A percentile compares a stretch with the other conserved stretches of the same genome.
Evolutionary conservation across 2,329 filamentous ascomycete species (phyloP).

Genomic region (Paraphaeosphaeria minitans): DNA sequence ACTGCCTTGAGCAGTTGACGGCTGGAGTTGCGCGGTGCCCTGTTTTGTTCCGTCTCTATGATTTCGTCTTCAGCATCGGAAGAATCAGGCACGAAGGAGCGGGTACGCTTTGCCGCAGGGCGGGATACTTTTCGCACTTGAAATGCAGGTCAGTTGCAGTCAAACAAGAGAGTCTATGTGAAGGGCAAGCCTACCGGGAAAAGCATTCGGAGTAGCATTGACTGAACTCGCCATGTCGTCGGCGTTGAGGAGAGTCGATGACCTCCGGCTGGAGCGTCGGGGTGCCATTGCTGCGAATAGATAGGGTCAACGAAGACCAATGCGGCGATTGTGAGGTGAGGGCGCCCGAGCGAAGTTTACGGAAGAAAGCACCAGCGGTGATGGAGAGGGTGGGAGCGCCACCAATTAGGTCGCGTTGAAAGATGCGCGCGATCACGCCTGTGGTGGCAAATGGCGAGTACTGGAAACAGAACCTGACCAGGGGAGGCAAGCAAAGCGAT

Average conservation of each 20-base stretch:
- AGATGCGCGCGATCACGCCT: constrained; percentile 31
- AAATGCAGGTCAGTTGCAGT: neutral
- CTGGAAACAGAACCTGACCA: constrained; percentile 8
- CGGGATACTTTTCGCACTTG: constrained; percentile 5
- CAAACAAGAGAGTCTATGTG: no score
- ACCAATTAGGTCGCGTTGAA: constrained; percentile 30
- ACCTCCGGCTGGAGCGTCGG: constrained; percentile 34
- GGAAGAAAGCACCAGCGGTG: constrained; percentile 17
- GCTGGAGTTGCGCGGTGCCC: constrained; percentile 10
- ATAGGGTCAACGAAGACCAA: neutral
- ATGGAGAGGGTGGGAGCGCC: constrained; percentile 28
- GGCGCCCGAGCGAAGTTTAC: constrained; percentile 12
- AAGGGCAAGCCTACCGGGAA: neutral
- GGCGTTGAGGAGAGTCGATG: constrained; percentile 20
- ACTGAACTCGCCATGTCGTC: constrained; percentile 12
- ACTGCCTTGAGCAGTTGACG: constrained; percentile 42
- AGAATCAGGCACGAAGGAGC: constrained; percentile 37
- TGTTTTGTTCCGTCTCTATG: constrained; percentile 17
- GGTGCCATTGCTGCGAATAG: constrained; percentile 24
- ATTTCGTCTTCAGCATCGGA: constrained; percentile 37
- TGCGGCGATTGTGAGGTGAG: neutral
- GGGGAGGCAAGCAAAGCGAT: neutral
- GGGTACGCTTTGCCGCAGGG: constrained; percentile 25
- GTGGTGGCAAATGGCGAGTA: constrained; percentile 41
- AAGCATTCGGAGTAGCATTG: neutral